Base-by-base conservation (phyloP, 2,329 filamentous ascomycete genomes). In the Aspergillus hortae region DNA sequence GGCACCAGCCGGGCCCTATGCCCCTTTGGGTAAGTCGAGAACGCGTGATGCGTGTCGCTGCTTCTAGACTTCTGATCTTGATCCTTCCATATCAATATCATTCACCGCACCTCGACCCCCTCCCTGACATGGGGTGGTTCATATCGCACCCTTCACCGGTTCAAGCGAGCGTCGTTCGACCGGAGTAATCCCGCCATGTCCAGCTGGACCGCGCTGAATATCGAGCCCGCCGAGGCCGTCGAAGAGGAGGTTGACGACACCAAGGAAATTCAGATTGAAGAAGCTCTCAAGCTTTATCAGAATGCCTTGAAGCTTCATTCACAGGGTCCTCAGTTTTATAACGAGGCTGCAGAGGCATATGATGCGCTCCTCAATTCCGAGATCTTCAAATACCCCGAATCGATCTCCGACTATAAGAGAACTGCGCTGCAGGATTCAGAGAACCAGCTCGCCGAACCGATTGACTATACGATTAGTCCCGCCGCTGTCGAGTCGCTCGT, bases 181-280 rank as follows among this genome's bases (percentile, higher is more conserved):
- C 51, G 56, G 48, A 53, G 50, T 54, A 53, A 46, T 45, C 38
- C 41, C 58, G 66, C 42, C 54, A 79, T 79, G 77, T 73, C 77
- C 35, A 80, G 84, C 63, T 97, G 95, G 75, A 85, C 87, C 64
- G 90, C 92, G 48, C 85, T 96, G 71, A 99, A 99, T 69, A 84
- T 97, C 73, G 92, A 96, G 72, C 88, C 90, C 9, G 94, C 96
- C 74, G 90, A 95, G 66, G 89, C 90, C 52, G 78, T 87, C 58
- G 91, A 96, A 67, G 90, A 95, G 63, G 92, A 96, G 72, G 78
- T 96, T 65, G 94, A 99, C 69, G 91, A 94, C 64, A 96, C 92
- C 32, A 94, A 92, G 69, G 92, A 97, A 71, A 85, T 99, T 48
- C 92, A 96, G 79, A 92, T 97, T 65, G 94, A 99, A 65, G 94